Percentiles rank a stretch among this genome's conserved stretches.
phyloP scores from a whole-genome alignment of 495 filamentous ascomycete species.

The Acidiella bohemica region DNA sequence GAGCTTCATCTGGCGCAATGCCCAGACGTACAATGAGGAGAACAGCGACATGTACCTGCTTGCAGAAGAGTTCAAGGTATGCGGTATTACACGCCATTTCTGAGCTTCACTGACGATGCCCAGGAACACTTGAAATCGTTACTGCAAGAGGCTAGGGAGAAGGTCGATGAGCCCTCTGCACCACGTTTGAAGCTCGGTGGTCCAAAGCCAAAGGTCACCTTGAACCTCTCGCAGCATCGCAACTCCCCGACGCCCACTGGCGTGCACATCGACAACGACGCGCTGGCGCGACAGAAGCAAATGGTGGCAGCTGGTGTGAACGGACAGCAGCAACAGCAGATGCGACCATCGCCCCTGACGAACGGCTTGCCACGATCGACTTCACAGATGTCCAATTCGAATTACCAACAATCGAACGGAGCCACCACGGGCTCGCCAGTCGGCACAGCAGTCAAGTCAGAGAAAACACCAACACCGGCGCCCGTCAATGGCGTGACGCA shows the following conservation, averaged over 20 bases:
- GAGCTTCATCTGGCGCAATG: conserved; percentile 72
- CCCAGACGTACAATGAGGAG: conserved; percentile 78
- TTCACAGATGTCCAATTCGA: conserved; percentile 19
- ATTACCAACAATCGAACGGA: conserved; percentile 13
- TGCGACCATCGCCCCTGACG: conserved; percentile 16
- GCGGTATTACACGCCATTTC: conserved; percentile 5
- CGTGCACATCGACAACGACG: conserved; percentile 38
- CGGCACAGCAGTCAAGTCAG: conserved; percentile 22
- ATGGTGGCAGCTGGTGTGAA: conserved; percentile 35
- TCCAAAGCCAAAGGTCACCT: conserved; percentile 18
- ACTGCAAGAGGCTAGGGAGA: conserved; percentile 51
- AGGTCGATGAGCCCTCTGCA: conserved; percentile 45
- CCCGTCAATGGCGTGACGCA: conserved; percentile 20
- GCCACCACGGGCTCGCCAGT: conserved; percentile 19
- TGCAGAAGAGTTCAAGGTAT: conserved; percentile 62
- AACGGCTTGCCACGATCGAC: conserved; percentile 15
- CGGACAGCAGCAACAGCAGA: conserved; percentile 26
- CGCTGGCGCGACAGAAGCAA: conserved; percentile 36
- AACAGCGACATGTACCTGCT: conserved; percentile 61
- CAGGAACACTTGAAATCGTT: conserved; percentile 45
- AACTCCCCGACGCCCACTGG: conserved; percentile 20
- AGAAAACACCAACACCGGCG: conserved; percentile 23
- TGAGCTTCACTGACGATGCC: background rate
- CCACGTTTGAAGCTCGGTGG: conserved; percentile 56
- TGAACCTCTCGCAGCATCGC: conserved; percentile 16